Percentiles rank a stretch among this genome's conserved stretches.
Conservation (phyloP, 305 asterid genomes). For the Rubia occidens region DNA sequence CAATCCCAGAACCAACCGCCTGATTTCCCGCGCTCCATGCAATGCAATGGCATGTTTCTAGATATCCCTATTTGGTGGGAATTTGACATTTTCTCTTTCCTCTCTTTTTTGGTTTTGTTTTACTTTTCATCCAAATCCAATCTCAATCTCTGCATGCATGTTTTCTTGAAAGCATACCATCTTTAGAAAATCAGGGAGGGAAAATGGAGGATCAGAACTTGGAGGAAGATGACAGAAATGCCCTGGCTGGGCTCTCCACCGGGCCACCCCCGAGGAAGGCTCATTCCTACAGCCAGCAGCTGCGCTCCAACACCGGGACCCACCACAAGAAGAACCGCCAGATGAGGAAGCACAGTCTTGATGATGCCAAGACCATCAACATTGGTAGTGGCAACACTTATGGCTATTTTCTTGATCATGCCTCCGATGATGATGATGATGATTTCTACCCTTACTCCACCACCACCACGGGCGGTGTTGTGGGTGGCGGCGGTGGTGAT, state of each 20-base stretch:
- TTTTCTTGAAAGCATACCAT: not conserved
- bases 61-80: slow-evolving; percentile 12
- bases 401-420: slow-evolving; percentile 27
- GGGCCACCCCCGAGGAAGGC: slow-evolving; percentile 55
- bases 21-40: slow-evolving; percentile 28
- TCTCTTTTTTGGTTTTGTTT: slow-evolving; percentile 16
- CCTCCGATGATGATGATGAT: slow-evolving; percentile 24
- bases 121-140: not conserved
- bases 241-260: slow-evolving; percentile 37
- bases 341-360: slow-evolving; percentile 84
- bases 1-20: slow-evolving; percentile 36
- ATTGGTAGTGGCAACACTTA: slow-evolving; percentile 20
- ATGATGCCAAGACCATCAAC: slow-evolving; percentile 37
- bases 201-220: slow-evolving; percentile 30
- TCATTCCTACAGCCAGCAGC: slow-evolving; percentile 77
- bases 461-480: not conserved
- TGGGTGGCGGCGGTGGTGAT: not conserved
- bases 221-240: slow-evolving; percentile 50
- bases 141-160: slow-evolving; percentile 9
- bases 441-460: slow-evolving; percentile 61
- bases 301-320: slow-evolving; percentile 64
- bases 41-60: slow-evolving; percentile 3
- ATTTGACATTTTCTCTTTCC: slow-evolving; percentile 19
- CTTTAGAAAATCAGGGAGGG: not conserved
- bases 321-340: slow-evolving; percentile 47